Base-by-base conservation (phyloP, 768 basidiomycete genomes). In the Tephrocybe sp. region DNA sequence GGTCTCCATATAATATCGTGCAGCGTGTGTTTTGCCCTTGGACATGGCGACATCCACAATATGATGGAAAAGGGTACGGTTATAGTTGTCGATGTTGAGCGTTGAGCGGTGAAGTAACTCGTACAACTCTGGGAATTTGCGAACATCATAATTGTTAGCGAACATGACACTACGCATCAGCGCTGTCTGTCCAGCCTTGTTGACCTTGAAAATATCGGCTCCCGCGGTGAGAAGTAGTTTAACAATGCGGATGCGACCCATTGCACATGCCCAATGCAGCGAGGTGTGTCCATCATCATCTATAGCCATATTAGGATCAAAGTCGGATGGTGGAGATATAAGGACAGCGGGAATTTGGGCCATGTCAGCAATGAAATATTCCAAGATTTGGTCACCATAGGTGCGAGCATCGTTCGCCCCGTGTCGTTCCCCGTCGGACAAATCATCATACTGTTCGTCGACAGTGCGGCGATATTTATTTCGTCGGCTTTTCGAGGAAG, bases 151-250 rank as follows among this genome's bases (percentile, higher is more conserved):
- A 66, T 98, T 99, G 69, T 99, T 99, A 42, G 92, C 91, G 67
- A 98, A 99, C 95, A 98, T 98, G 59, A 99, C 97, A 61, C 87
- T 88, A 13, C 97, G 91, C 97, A 99, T 99, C 36, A 99, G 72
- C 1, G 95, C 88, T 12, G 97, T 98, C 68, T 98, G 97, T 3
- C 97, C 97, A 10, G 92, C 83, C 61, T 88, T 91, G 72, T 98
- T 99, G 56, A 94, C 93, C 57, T 89, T 86, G 76, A 95, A 99
- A 56, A 97, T 92, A 64, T 97, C 94, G 12, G 95, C 95, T 16
- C 94, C 94, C 3, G 94, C 90, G 0, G 91, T 88, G 34, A 99
- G 76, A 22, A 99, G 78, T 7, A 97, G 76, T 64, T 97, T 97
- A 59, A 98, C 93, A 53, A 98, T 88, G 27, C 95, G 85, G 47